These are phyloP conservation scores for Chaetothyriales sp. DNA, from an alignment of 2,329 filamentous ascomycete species.

Conservation along the genomic window DNA sequence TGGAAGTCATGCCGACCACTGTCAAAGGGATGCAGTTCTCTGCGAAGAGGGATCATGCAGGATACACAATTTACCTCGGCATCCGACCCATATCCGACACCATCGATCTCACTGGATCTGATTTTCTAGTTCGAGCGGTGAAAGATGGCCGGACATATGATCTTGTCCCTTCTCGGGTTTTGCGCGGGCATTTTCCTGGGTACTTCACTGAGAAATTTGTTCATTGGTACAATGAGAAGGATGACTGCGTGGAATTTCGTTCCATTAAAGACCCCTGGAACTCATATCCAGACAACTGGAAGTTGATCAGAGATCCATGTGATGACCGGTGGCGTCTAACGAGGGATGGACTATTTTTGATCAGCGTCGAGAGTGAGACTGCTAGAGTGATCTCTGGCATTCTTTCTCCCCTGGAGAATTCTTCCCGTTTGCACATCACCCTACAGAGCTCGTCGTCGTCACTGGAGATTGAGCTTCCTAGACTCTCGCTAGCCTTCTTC, in stretches of 20 bases:
- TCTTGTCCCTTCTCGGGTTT: slow-evolving; percentile 22
- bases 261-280: slow-evolving; percentile 21
- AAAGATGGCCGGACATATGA: slow-evolving; percentile 13
- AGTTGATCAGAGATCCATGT: background rate
- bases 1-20: slow-evolving; percentile 34
- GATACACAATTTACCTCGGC: slow-evolving; percentile 17
- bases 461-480: slow-evolving; percentile 31
- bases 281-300: slow-evolving; percentile 19
- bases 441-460: slow-evolving; percentile 7
- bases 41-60: slow-evolving; percentile 4
- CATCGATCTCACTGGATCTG: background rate
- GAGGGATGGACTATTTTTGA: slow-evolving; percentile 23
- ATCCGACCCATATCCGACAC: background rate
- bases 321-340: slow-evolving; percentile 9
- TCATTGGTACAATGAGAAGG: slow-evolving; percentile 35
- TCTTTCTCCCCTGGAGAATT: slow-evolving; percentile 27
- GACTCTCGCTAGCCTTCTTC: slow-evolving; percentile 37
- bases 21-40: slow-evolving; percentile 7
- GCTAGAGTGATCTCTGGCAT: slow-evolving; percentile 21
- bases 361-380: slow-evolving; percentile 13
- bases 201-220: slow-evolving; percentile 28
- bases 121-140: background rate
- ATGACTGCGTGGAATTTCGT: slow-evolving; percentile 22
- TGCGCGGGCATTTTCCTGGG: slow-evolving; percentile 20
- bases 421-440: slow-evolving; percentile 24